Evolutionary conservation across 2,329 filamentous ascomycete genomes (phyloP).

Genomic region (Graphiopsis chlorocephala): DNA sequence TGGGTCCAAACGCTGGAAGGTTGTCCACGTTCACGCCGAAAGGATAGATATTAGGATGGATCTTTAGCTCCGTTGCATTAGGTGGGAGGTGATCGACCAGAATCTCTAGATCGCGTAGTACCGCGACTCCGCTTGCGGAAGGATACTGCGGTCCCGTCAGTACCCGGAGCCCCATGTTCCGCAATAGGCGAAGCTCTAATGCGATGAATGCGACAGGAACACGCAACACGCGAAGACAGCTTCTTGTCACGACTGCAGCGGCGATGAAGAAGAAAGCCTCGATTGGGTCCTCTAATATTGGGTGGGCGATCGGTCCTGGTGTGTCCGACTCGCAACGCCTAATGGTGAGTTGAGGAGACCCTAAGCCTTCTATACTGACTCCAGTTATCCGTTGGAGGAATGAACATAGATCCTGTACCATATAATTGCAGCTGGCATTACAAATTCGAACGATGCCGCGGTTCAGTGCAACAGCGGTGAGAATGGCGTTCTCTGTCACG

Average conservation of each 20-base stretch:
- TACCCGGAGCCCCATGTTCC: background rate
- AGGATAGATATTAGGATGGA: slow-evolving; percentile 11
- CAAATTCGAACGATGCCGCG: background rate
- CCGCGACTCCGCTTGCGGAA: background rate
- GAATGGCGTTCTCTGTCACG: slow-evolving; percentile 3
- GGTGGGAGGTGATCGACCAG: background rate
- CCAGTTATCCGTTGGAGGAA: background rate
- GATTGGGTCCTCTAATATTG: background rate
- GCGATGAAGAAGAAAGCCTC: slow-evolving; percentile 9
- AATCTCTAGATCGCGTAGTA: background rate
- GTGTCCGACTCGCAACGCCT: background rate
- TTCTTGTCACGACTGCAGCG: background rate
- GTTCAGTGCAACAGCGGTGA: background rate
- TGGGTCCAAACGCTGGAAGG: background rate
- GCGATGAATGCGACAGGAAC: background rate
- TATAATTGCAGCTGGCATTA: slow-evolving; percentile 9
- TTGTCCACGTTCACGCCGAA: slow-evolving; percentile 2
- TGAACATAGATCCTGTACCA: slow-evolving; percentile 8
- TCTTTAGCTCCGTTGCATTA: background rate
- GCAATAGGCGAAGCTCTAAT: background rate
- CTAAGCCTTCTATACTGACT: background rate
- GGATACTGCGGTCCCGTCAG: background rate
- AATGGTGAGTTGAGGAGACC: background rate
- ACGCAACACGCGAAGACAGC: background rate
- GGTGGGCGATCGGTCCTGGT: background rate